Evolutionary conservation across 2,329 filamentous ascomycete genomes (phyloP).

Genomic region (Pleurostoma richardsiae): DNA sequence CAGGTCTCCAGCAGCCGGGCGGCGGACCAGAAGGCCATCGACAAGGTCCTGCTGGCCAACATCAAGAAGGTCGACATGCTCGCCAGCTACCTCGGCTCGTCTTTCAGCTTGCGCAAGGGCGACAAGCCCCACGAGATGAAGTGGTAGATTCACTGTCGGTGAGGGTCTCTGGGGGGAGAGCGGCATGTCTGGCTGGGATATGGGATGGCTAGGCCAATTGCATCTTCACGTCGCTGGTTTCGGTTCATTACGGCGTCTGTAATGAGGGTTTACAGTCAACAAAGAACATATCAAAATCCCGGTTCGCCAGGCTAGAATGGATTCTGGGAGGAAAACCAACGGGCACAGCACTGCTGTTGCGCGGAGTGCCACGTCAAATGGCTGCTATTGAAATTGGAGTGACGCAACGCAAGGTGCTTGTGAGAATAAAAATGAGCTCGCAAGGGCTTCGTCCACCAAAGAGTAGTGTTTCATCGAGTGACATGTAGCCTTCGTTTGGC

Average conservation of each 20-base stretch:
- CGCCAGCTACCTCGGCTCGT: constrained; percentile 86
- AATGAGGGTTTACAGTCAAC: constrained; percentile 40
- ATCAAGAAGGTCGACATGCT: constrained; percentile 99
- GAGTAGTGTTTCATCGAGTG: no score
- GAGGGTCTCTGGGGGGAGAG: constrained; percentile 30
- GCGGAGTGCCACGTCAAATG: no score
- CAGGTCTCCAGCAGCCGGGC: constrained; percentile 85
- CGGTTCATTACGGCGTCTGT: constrained; percentile 63
- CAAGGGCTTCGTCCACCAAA: no score
- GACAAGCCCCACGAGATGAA: constrained; percentile 99
- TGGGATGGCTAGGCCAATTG: constrained; percentile 58
- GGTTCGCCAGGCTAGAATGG: not conserved
- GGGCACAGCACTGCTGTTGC: no score
- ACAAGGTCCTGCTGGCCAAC: constrained; percentile 89
- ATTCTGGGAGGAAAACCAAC: no score
- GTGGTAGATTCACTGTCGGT: constrained; percentile 63
- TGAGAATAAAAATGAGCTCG: no score
- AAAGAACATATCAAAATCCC: not conserved
- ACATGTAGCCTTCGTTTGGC: no score
- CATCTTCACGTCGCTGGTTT: constrained; percentile 63
- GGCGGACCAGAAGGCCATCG: constrained; percentile 96
- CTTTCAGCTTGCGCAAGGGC: constrained; percentile 98
- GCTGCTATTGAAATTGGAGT: no score
- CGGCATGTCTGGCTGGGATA: constrained; percentile 42
- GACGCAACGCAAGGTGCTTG: no score